phyloP scores from a whole-genome alignment of 345 rosid species.

The Heritiera littoralis region DNA sequence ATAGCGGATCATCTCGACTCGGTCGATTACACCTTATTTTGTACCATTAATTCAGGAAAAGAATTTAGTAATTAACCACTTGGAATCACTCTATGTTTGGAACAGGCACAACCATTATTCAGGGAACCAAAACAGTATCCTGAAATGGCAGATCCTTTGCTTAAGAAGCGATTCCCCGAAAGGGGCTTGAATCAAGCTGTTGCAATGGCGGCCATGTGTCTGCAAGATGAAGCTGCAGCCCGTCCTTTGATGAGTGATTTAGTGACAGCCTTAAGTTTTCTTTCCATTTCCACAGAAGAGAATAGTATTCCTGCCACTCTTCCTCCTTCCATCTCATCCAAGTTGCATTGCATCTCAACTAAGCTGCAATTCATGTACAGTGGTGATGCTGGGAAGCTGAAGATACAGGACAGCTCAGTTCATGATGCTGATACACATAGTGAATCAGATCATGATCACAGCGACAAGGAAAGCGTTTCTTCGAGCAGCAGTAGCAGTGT shows the following conservation, averaged over 20 bases:
- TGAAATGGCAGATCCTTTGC: constrained; percentile 73
- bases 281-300: constrained; percentile 31
- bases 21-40: background rate
- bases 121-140: constrained; percentile 68
- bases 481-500: constrained; percentile 14
- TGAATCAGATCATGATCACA: background rate
- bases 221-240: constrained; percentile 72
- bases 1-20: too few species aligned
- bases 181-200: constrained; percentile 80
- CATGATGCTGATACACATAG: background rate
- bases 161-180: constrained; percentile 53
- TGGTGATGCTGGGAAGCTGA: background rate
- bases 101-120: constrained; percentile 69
- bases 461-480: constrained; percentile 14
- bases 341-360: background rate
- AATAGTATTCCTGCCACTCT: constrained; percentile 9
- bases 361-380: background rate
- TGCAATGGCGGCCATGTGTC: constrained; percentile 85
- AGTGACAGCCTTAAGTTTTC: constrained; percentile 69
- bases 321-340: constrained; percentile 16
- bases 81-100: background rate
- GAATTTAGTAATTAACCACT: background rate
- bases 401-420: background rate
- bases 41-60: background rate
- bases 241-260: constrained; percentile 84